Evolutionary conservation across 345 rosid species (phyloP).

Genomic region (Citrus inodora): DNA sequence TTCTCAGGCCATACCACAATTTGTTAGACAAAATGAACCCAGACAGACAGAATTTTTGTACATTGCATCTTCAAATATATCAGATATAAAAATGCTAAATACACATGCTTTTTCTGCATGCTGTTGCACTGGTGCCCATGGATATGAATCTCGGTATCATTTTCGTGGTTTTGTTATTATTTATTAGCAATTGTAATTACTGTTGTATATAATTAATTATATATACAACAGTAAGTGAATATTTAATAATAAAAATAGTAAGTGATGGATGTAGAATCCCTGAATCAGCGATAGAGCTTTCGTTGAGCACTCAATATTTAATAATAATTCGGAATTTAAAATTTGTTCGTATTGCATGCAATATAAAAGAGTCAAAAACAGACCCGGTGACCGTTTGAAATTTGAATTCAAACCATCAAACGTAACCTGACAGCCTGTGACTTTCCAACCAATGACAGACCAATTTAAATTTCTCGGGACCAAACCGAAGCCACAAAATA

Average conservation of each 20-base stretch:
- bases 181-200: too few relatives aligned
- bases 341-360: neutral
- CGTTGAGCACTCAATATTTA: too few relatives aligned
- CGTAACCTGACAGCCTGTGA: slow-evolving; percentile 16
- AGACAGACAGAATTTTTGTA: neutral
- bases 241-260: too few relatives aligned
- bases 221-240: too few relatives aligned
- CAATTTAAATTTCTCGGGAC: neutral
- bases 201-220: too few relatives aligned
- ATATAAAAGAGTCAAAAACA: neutral
- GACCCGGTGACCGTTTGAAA: slow-evolving; percentile 38
- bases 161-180: too few relatives aligned
- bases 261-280: too few relatives aligned
- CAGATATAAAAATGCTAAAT: neutral
- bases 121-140: too few relatives aligned
- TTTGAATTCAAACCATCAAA: slow-evolving; percentile 23
- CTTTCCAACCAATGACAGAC: slow-evolving; percentile 8
- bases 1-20: neutral
- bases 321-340: too few relatives aligned
- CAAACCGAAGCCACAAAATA: neutral
- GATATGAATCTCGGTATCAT: too few relatives aligned
- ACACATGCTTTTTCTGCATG: too few relatives aligned
- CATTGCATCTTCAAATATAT: neutral
- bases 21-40: neutral
- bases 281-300: too few relatives aligned